Percentiles rank a stretch among this genome's conserved stretches.
Conservation (phyloP, 208 protist species). For the Crithidia bombi region DNA sequence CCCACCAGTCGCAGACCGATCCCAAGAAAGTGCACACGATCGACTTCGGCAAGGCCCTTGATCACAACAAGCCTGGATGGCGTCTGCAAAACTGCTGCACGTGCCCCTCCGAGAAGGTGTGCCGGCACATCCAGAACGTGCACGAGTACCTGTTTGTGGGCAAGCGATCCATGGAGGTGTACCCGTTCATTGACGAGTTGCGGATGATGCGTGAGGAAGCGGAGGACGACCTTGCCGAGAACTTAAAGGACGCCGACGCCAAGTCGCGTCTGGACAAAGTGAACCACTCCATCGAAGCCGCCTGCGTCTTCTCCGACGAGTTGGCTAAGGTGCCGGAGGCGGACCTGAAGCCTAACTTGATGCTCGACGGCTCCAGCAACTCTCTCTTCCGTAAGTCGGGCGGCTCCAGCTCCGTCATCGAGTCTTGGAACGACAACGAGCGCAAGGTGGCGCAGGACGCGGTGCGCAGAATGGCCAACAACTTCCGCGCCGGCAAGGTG, state of each 20-base stretch:
- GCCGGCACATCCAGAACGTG: slow-evolving; percentile 89
- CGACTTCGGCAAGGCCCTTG: slow-evolving; percentile 74
- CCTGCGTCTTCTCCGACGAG: slow-evolving; percentile 72
- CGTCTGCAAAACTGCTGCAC: slow-evolving; percentile 78
- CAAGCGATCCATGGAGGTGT: slow-evolving; percentile 68
- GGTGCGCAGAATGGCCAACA: slow-evolving; percentile 28
- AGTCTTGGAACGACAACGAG: slow-evolving; percentile 26
- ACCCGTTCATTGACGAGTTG: slow-evolving; percentile 75
- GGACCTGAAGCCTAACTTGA: slow-evolving; percentile 73
- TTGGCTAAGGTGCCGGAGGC: slow-evolving; percentile 61
- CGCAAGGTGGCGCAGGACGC: slow-evolving; percentile 31
- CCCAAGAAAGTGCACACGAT: slow-evolving; percentile 55
- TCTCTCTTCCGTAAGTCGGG: slow-evolving; percentile 41
- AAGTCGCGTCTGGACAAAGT: slow-evolving; percentile 40
- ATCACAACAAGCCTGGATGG: slow-evolving; percentile 49
- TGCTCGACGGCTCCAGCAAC: slow-evolving; percentile 63
- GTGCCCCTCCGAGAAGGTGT: slow-evolving; percentile 70
- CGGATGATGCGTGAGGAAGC: slow-evolving; percentile 64
- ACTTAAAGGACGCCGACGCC: slow-evolving; percentile 35
- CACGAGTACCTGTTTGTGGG: slow-evolving; percentile 88
- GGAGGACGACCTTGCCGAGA: slow-evolving; percentile 44
- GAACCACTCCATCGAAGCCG: slow-evolving; percentile 59
- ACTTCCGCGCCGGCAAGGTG: slow-evolving; percentile 14
- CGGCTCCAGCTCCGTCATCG: slow-evolving; percentile 37
- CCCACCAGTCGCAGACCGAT: slow-evolving; percentile 79